Evolutionary conservation across 179 eudicot species (phyloP).

Genomic region (Silene noctiflora): DNA sequence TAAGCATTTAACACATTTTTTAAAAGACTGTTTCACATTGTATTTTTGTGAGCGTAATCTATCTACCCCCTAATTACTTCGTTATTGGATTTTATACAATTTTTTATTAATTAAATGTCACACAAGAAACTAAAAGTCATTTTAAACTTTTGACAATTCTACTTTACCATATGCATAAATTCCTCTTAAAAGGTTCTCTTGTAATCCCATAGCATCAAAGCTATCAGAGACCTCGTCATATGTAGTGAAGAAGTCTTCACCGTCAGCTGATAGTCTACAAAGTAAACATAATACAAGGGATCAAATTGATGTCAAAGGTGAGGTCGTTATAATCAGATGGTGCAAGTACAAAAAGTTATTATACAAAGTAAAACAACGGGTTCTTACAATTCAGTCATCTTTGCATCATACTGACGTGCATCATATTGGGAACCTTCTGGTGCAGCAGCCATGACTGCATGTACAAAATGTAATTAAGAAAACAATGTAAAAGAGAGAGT

Average conservation of each 20-base stretch:
- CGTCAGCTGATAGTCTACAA: conserved; percentile 28
- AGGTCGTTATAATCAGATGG: neutral
- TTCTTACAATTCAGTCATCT: conserved; percentile 42
- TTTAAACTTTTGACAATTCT: neutral
- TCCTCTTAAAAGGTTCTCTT: conserved; percentile 36
- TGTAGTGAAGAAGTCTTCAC: conserved; percentile 27
- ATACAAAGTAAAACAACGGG: neutral
- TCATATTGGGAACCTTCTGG: conserved; percentile 39
- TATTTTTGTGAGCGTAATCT: neutral
- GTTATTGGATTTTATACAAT: neutral
- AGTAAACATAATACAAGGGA: neutral
- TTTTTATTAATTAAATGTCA: neutral
- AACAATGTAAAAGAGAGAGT: no score
- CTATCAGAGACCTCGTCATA: conserved; percentile 33
- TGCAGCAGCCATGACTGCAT: conserved; percentile 38
- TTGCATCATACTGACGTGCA: conserved; percentile 34
- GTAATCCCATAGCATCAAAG: conserved; percentile 34
- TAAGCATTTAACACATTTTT: neutral
- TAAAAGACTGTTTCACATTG: neutral
- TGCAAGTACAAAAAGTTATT: neutral
- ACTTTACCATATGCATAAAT: conserved; percentile 34
- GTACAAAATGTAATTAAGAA: neutral
- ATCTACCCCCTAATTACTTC: neutral
- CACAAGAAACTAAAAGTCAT: neutral
- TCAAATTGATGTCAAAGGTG: neutral